Evolutionary conservation across 2,329 filamentous ascomycete species (phyloP), one percentile per base, ranked within the genome.

Genomic region (Penicillium sp.): DNA sequence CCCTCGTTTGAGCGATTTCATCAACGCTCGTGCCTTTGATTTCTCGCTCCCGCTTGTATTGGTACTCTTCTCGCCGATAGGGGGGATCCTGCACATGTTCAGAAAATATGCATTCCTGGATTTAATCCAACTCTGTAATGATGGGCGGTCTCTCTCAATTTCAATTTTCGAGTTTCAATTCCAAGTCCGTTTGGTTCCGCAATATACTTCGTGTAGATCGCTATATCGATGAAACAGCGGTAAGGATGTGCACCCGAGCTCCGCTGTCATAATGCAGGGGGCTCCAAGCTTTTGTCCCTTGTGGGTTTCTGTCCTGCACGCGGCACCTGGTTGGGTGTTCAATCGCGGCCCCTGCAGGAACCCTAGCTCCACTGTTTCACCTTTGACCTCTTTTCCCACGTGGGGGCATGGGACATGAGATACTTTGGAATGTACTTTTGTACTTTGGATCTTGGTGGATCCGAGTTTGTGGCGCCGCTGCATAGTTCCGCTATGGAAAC

Each of bases 11-110:
- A 38, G 35, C 16, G 35, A 13, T 38, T 38, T 20, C 16, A 13
- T 38, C 35, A 18, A 38, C 35, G 35, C 35, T 38, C 27, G 16
- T 33, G 14, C 33, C 42, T 30, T 35, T 36, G 8, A 22, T 38
- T 50, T 24, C 31, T 44, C 36, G 41, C 31, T 45, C 38, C 14
- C 18, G 50, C 38, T 54, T 44, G 30, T 48, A 48, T 30, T 30
- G 22, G 24, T 53, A 35, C 27, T 36, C 31, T 44, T 44, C 42
- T 22, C 9, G 25, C 31, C 31, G 39, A 33, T 44, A 38, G 20
- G 16, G 14, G 14, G 44, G 39, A 27, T 25, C 28, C 45, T 48
- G 41, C 41, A 56, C 50, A 50, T 57, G 53, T 46, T 49, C 55
- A 47, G 39, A 46, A 44, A 44, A 25, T 39, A 41, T 24, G 28